Percentiles rank a stretch among this genome's conserved stretches.
phyloP scores from a whole-genome alignment of 108 stramenopile genomes.

The Discostella stelligeroides region DNA sequence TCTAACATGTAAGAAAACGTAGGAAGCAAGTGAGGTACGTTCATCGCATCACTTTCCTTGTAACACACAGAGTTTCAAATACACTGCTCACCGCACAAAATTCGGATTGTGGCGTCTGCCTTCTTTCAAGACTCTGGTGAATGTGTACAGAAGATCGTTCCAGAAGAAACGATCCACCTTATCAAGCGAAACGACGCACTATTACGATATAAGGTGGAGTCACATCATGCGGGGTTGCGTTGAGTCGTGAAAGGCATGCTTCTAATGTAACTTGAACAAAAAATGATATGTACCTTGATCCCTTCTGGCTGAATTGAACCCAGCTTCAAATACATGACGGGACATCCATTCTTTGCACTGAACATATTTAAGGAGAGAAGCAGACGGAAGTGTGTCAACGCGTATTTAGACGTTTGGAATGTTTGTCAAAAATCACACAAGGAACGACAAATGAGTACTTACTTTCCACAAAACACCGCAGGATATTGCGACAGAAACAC shows the following conservation, averaged over 20 bases:
- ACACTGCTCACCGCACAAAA: constrained; percentile 33
- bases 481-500: constrained; percentile 49
- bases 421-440: neutral
- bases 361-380: neutral
- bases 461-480: constrained; percentile 35
- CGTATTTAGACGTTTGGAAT: neutral
- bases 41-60: neutral
- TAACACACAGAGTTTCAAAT: neutral
- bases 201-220: too few relatives aligned
- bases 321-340: constrained; percentile 44
- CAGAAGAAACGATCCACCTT: constrained; percentile 41
- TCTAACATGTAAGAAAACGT: neutral
- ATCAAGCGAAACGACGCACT: constrained; percentile 38
- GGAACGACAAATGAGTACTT: neutral
- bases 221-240: too few relatives aligned
- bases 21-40: neutral
- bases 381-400: neutral
- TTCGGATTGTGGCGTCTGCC: constrained; percentile 31
- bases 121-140: constrained; percentile 15
- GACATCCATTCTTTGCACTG: constrained; percentile 47
- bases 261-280: too few relatives aligned
- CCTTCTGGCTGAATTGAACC: constrained; percentile 43
- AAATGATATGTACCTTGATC: constrained; percentile 38
- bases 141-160: constrained; percentile 31
- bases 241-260: too few relatives aligned